phyloP scores from a whole-genome alignment of 2,329 filamentous ascomycete genomes.

The Aureobasidium zeae region DNA sequence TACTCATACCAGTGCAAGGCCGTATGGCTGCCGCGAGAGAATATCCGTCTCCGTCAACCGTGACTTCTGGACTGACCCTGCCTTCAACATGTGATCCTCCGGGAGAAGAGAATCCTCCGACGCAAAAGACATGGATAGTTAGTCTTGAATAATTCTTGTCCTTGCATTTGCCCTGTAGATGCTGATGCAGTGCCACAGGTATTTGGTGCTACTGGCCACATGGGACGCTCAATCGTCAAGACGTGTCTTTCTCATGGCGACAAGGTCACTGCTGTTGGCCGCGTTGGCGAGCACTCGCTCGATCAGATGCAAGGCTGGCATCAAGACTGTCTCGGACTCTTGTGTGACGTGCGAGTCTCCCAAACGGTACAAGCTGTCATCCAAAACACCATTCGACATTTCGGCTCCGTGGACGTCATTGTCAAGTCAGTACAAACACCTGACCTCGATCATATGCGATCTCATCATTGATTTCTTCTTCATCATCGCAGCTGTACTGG shows the following conservation, averaged over 20 bases:
- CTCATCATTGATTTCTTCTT: conserved; percentile 3
- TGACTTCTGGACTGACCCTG: conserved; percentile 46
- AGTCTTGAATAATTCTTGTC: conserved; percentile 28
- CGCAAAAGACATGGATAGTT: conserved; percentile 83
- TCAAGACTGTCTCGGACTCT: conserved; percentile 62
- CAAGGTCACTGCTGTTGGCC: conserved; percentile 75
- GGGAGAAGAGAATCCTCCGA: conserved; percentile 56
- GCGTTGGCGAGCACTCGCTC: conserved; percentile 65
- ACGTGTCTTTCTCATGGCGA: conserved; percentile 72
- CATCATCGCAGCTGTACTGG: conserved; percentile 61
- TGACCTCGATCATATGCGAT: neutral
- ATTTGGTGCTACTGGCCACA: conserved; percentile 95
- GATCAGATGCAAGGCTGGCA: conserved; percentile 64
- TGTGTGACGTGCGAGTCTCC: conserved; percentile 81
- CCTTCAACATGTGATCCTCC: conserved; percentile 84
- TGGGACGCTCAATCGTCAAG: conserved; percentile 83
- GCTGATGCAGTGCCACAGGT: conserved; percentile 44
- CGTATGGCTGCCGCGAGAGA: conserved; percentile 5
- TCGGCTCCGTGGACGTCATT: conserved; percentile 72
- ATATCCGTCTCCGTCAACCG: conserved; percentile 12
- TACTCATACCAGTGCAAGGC: neutral
- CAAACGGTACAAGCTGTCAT: conserved; percentile 68
- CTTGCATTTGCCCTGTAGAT: conserved; percentile 12
- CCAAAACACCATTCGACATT: conserved; percentile 59
- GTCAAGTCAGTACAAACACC: conserved; percentile 50